Base-by-base conservation (phyloP, 176 grass and related monocot species). In the Olyra latifolia region DNA sequence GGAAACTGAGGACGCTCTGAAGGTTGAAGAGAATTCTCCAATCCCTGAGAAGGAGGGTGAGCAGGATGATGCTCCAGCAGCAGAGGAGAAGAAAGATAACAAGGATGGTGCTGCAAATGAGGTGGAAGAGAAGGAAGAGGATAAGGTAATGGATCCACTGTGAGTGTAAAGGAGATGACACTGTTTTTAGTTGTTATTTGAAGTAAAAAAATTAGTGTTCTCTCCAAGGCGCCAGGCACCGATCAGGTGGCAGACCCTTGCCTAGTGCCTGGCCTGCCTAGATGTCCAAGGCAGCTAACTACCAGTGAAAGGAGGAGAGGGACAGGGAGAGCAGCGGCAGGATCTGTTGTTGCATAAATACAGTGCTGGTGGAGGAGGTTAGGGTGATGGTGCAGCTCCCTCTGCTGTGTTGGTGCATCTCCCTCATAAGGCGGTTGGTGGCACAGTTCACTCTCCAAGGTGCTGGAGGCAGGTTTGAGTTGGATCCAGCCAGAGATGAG, bases 121-220 rank as follows among this genome's bases (percentile, higher is more conserved):
- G 70, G 79, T 87, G 63, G 82, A 92, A 87, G 87, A 92, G n/a
- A 86, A 91, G 60, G 91, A 97, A 84, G 94, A 97, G 72, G 95
- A 94, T 62, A 94, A 98, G 87, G 92, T 94, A 83, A 43, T 19
- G 24, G 10, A 38, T 60, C 13, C 41, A 32, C 10, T 56, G 30
- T 4, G 2, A 40, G 30, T 83, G 8, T 59, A 62, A 1, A 45
- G 72, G 19, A 40, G 41, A 47, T 11, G 67, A 2, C 47, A 32
- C 47, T 56, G 5, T 16, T 89, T 71, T 83, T 60, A 4, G 24
- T 30, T 41, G 23, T 42, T 63, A 58, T 13, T 1, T 39, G 53
- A 49, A 81, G 17, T 68, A 8, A 30, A 62, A 32, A 62, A 2
- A 4, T 35, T 35, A 35, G 32, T 35, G 32, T 35, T 35, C 2